A percentile compares a stretch with the other conserved stretches of the same genome.
phyloP scores from a whole-genome alignment of 306 rosid genomes.

The Pueraria montana region DNA sequence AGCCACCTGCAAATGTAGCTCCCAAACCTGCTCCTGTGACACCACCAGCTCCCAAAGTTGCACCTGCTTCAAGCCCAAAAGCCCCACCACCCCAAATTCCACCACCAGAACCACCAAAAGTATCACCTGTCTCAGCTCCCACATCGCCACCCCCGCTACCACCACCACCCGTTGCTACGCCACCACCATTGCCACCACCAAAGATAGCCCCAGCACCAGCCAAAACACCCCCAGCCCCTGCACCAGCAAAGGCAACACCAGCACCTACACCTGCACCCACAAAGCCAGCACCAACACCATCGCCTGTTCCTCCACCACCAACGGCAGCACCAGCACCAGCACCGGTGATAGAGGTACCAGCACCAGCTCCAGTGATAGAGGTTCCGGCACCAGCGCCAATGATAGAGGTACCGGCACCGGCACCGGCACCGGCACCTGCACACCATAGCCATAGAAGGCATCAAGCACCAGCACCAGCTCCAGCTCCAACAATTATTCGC shows the following conservation, averaged over 20 bases:
- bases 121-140: conserved; percentile 64
- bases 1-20: conserved; percentile 57
- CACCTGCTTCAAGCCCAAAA: conserved; percentile 64
- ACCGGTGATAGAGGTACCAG: no score
- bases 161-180: conserved; percentile 51
- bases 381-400: no score
- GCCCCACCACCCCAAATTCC: conserved; percentile 49
- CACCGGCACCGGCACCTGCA: conserved; percentile 57
- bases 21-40: conserved; percentile 61
- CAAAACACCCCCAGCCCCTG: conserved; percentile 68
- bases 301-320: conserved; percentile 67
- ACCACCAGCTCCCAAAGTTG: conserved; percentile 63
- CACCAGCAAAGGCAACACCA: conserved; percentile 64
- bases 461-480: conserved; percentile 76
- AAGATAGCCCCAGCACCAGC: conserved; percentile 71
- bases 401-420: no score
- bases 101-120: conserved; percentile 65
- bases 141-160: conserved; percentile 59
- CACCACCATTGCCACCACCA: conserved; percentile 60
- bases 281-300: conserved; percentile 63
- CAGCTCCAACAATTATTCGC: conserved; percentile 61
- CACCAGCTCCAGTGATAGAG: conserved; percentile 29
- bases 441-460: no score
- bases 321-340: conserved; percentile 59
- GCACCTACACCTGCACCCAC: conserved; percentile 63